Percentiles rank a stretch among this genome's conserved stretches.
Evolutionary conservation across 768 basidiomycete genomes (phyloP).

Genomic region (Myochromella boudieri): DNA sequence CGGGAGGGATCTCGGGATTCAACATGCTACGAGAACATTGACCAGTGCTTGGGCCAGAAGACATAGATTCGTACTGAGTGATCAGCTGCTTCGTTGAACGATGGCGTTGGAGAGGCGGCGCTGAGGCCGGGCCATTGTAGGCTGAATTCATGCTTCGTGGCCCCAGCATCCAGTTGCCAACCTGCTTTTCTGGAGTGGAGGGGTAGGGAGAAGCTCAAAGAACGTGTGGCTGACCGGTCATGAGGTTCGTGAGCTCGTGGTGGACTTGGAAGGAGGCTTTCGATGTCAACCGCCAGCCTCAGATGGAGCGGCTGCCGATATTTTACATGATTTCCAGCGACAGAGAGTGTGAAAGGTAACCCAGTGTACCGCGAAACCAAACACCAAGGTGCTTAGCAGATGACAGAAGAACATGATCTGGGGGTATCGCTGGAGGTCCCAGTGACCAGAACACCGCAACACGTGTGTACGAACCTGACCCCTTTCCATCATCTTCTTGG

Average conservation of each 20-base stretch:
- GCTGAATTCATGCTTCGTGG: slow-evolving; percentile 17
- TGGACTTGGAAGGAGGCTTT: background rate
- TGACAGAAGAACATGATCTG: too few relatives aligned
- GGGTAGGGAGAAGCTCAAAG: background rate
- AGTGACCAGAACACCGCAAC: too few relatives aligned
- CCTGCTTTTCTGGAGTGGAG: too few relatives aligned
- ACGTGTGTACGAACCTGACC: too few relatives aligned
- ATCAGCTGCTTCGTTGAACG: slow-evolving; percentile 54
- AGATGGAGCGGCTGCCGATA: too few relatives aligned
- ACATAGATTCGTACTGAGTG: slow-evolving; percentile 51
- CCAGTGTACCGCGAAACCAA: too few relatives aligned
- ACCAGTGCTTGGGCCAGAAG: slow-evolving; percentile 6
- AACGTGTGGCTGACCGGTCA: background rate
- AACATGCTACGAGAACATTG: slow-evolving; percentile 8
- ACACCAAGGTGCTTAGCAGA: too few relatives aligned
- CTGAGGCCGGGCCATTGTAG: background rate
- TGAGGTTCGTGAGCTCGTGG: background rate
- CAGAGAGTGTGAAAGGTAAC: too few relatives aligned
- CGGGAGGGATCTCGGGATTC: slow-evolving; percentile 8
- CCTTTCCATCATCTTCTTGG: too few relatives aligned
- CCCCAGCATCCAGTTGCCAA: slow-evolving; percentile 19
- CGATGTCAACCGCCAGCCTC: too few relatives aligned
- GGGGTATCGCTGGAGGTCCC: too few relatives aligned
- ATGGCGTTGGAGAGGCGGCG: slow-evolving; percentile 23
- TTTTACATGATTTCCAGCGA: too few relatives aligned